Evolutionary conservation across 2,329 filamentous ascomycete genomes (phyloP).

Genomic region (Penicillium sp.): DNA sequence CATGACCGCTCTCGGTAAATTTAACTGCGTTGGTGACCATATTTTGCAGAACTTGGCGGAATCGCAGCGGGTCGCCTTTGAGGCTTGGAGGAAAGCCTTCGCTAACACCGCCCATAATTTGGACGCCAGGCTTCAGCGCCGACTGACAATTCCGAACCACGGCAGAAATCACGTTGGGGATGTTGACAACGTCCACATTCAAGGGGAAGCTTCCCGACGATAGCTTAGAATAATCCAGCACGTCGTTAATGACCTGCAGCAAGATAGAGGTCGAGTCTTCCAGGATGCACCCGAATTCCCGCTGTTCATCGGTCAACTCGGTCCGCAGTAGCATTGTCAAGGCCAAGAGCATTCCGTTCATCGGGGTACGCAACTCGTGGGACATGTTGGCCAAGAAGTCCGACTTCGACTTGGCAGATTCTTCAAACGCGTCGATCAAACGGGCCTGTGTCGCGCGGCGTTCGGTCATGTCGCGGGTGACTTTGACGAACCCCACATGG

Average conservation of each 20-base stretch:
- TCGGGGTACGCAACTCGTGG: conserved; percentile 63
- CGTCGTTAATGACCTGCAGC: conserved; percentile 62
- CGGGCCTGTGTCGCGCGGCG: conserved; percentile 54
- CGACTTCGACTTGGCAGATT: conserved; percentile 61
- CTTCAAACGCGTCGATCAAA: conserved; percentile 57
- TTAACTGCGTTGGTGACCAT: conserved; percentile 60
- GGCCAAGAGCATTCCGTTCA: conserved; percentile 62
- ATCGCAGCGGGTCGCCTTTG: conserved; percentile 58
- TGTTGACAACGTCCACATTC: conserved; percentile 51
- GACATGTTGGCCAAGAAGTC: conserved; percentile 63
- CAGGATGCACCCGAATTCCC: conserved; percentile 56
- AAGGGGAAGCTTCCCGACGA: conserved; percentile 59
- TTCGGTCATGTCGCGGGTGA: conserved; percentile 58
- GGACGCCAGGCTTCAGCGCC: conserved; percentile 46
- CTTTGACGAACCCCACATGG: conserved; percentile 58
- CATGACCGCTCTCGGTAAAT: conserved; percentile 57
- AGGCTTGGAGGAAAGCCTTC: conserved; percentile 49
- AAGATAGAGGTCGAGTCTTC: conserved; percentile 59
- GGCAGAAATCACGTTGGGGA: conserved; percentile 45
- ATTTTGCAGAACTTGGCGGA: conserved; percentile 62
- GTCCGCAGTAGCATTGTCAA: conserved; percentile 57
- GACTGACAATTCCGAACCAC: conserved; percentile 52
- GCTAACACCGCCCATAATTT: conserved; percentile 43
- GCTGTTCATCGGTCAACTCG: conserved; percentile 51
- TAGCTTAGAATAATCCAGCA: conserved; percentile 65